Evolutionary conservation across 2,329 filamentous ascomycete genomes (phyloP), one percentile per base, ranked within the genome.

Genomic region (Phaeomoniella chlamydospora): DNA sequence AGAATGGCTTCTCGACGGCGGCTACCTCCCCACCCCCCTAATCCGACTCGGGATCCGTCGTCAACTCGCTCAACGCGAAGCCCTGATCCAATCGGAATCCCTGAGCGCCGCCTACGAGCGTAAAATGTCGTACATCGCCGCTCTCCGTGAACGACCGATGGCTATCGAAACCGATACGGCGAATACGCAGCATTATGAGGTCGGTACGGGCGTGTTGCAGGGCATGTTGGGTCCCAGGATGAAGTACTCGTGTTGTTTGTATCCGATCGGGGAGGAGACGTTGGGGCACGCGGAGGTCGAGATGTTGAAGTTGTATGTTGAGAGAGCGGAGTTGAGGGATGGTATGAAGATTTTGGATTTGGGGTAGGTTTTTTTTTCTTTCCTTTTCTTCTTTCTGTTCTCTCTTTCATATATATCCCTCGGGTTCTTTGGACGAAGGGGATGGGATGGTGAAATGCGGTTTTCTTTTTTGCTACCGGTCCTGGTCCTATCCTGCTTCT

Each of bases 171-270:
- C 76, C 1, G 65, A 63, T 3, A 59, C 65, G 2, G 77, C 78
- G 15, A 81, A 82, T 51, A 59, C 69, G 46, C 77, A 82, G 62
- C 77, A 82, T 54, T 82, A 83, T 49, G 77, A 82, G 56, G 77
- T 82, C 29, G 74, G 73, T 29, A 79, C 77, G 0, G 72, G 72
- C 3, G 70, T 81, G 15, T 54, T 82, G 29, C 55, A 58, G 17
- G 69, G 67, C 17, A 74, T 68, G 52, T 57, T 83, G 10, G 78
- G 78, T 0, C 73, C 74, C 3, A 60, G 76, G 37, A 81, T 82
- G 75, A 82, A 82, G 64, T 83, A 81, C 52, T 76, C 70, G n/a
- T 67, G 62, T 43, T 78, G 72, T 50, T 58, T 79, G 48, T 82
- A 82, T 52, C 68, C 70, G 3, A 70, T 67, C 41, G 74, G 73